Conservation (phyloP, 768 basidiomycete species). For the Lactarius indigo region DNA sequence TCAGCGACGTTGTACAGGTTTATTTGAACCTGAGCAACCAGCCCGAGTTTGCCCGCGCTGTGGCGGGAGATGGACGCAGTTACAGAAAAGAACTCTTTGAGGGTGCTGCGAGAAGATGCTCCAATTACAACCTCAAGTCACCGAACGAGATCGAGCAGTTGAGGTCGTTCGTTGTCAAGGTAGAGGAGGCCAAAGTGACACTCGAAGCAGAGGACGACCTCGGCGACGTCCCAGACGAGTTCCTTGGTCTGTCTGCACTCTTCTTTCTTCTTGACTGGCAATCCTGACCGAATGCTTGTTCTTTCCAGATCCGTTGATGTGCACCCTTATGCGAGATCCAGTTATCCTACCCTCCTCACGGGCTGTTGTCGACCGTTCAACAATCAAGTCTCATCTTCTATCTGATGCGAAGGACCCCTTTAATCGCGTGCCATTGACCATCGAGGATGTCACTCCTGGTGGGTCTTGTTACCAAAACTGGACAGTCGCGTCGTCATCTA, state of each 20-base stretch:
- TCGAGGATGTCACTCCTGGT: conserved; percentile 81
- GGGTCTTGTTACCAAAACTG: conserved; percentile 30
- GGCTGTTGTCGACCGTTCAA: conserved; percentile 76
- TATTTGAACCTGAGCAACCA: conserved; percentile 85
- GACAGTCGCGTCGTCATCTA: neutral
- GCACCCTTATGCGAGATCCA: conserved; percentile 92
- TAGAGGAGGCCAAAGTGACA: conserved; percentile 76
- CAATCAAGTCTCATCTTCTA: conserved; percentile 92
- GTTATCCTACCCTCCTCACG: conserved; percentile 84
- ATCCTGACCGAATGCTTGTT: conserved; percentile 14
- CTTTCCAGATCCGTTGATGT: conserved; percentile 78
- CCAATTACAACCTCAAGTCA: conserved; percentile 63
- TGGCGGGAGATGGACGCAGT: conserved; percentile 92
- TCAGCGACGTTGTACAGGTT: conserved; percentile 85
- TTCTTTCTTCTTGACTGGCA: conserved; percentile 13
- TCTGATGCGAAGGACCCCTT: conserved; percentile 94
- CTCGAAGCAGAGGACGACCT: conserved; percentile 89
- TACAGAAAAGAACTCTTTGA: conserved; percentile 85
- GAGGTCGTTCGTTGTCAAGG: conserved; percentile 66
- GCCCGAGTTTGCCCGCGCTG: conserved; percentile 74
- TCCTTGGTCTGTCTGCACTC: conserved; percentile 59
- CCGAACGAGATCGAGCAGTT: conserved; percentile 72
- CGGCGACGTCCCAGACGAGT: conserved; percentile 94
- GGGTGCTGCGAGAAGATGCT: conserved; percentile 63
- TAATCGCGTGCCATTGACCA: conserved; percentile 78